Conservation (phyloP, 1,284 basidiomycete genomes). For the Ceratobasidium sp. region DNA sequence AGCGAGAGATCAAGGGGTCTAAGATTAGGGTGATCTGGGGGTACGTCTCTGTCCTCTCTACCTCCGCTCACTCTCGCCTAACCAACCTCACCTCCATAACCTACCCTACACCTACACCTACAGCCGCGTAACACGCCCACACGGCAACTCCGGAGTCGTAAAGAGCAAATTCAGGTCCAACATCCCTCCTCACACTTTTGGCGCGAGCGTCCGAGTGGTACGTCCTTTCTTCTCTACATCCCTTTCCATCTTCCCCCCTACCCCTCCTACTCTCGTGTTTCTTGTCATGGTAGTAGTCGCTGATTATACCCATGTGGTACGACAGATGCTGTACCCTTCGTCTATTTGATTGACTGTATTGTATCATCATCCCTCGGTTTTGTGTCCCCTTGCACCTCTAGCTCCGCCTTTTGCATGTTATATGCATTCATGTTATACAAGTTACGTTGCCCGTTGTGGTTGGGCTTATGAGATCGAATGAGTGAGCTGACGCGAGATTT, state of each 20-base stretch:
- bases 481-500: not conserved
- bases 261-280: no score
- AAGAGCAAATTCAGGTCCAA: slow-evolving; percentile 98
- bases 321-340: slow-evolving; percentile 49
- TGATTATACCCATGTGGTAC: no score
- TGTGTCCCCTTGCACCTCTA: slow-evolving; percentile 13
- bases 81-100: slow-evolving; percentile 12
- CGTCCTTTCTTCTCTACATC: slow-evolving; percentile 42
- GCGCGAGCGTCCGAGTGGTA: slow-evolving; percentile 94
- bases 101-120: not conserved
- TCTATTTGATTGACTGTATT: slow-evolving; percentile 45
- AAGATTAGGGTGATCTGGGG: slow-evolving; percentile 98
- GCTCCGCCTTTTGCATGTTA: slow-evolving; percentile 4
- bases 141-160: slow-evolving; percentile 96
- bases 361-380: slow-evolving; percentile 28
- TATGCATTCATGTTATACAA: slow-evolving; percentile 42
- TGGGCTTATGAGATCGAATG: slow-evolving; percentile 26
- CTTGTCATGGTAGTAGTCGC: no score
- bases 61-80: not conserved
- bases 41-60: slow-evolving; percentile 61
- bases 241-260: slow-evolving; percentile 43
- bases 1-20: slow-evolving; percentile 90
- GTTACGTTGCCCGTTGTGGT: not conserved
- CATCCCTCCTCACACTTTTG: slow-evolving; percentile 96
- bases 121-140: slow-evolving; percentile 90